A percentile compares a stretch with the other conserved stretches of the same genome.
Conservation (phyloP, 2,329 filamentous ascomycete genomes). For the Aspergillus sp. region DNA sequence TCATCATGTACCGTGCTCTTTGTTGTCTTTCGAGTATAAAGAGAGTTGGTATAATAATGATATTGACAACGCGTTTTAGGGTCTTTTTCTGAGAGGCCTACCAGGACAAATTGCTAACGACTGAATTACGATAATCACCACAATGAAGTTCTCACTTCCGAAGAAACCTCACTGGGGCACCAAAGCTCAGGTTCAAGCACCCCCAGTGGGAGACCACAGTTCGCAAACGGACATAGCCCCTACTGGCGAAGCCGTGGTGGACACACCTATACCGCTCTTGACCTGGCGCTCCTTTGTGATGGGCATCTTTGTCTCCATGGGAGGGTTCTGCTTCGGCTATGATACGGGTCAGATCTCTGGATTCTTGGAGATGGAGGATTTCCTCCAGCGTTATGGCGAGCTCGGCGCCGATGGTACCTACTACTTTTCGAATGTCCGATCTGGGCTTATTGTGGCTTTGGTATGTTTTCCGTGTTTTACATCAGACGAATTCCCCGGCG, state of each 20-base stretch:
- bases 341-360: conserved; percentile 47
- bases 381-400: conserved; percentile 39
- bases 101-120: neutral
- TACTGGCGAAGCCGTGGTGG: conserved; percentile 5
- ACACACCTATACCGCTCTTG: conserved; percentile 20
- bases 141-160: neutral
- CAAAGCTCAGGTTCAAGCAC: neutral
- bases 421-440: conserved; percentile 41
- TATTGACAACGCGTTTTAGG: neutral
- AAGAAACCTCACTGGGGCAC: neutral
- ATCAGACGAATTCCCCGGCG: too few species aligned
- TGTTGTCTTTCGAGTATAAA: neutral
- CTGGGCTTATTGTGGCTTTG: conserved; percentile 43
- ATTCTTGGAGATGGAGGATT: conserved; percentile 43
- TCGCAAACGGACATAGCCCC: neutral
- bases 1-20: neutral
- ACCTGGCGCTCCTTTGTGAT: conserved; percentile 35
- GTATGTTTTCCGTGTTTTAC: conserved; percentile 21
- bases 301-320: conserved; percentile 45
- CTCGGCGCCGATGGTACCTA: conserved; percentile 27
- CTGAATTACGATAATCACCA: neutral
- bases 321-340: conserved; percentile 45
- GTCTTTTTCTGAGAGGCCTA: neutral
- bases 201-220: neutral
- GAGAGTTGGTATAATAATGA: neutral